Base-by-base conservation (phyloP, 192 early-diverging fungal genomes). In the Rhizophagus prolifer region DNA sequence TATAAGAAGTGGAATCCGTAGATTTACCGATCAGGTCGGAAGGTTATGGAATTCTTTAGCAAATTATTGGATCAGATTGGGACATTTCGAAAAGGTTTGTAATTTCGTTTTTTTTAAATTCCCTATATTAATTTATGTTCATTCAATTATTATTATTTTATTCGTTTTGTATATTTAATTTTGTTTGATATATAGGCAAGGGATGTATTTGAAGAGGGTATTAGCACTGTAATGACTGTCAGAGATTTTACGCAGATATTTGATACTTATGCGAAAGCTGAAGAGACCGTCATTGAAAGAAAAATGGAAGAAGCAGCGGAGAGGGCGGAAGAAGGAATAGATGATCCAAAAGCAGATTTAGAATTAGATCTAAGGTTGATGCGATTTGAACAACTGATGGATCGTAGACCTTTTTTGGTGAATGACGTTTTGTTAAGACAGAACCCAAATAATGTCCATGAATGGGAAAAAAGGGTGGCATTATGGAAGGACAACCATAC, bases 181-280 rank as follows among this genome's bases (percentile, higher is more conserved):
- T 12, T 16, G 1, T 6, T 65, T 65, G 3, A 65, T 87, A 34
- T 88, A 76, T 78, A 81, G 70, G 96, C 98, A 4, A 82, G 96
- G 14, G 97, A 96, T 81, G 91, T 98, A 2, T 99, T 92, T 77
- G 98, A 98, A 81, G 95, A 98, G 82, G 97, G 92, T 0, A 82
- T 98, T 72, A 81, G 79, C 1, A 85, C 82, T 0, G 97, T 97
- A 2, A 85, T 81, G 75, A 97, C 92, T 0, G 93, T 98, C 47
- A 88, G 92, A 12, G 97, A 98, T 80, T 99, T 99, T 76, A 91
- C 95, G 0, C 88, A 93, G 76, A 92, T 99, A 75, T 99, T 99
- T 87, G 96, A 99, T 77, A 92, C 96, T 1, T 99, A 98, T 79
- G 94, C 95, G 13, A 91, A 96, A 68, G 92, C 97, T 74, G 94